Conservation (phyloP, 169 alveolate species). For the Plasmodium reichenowi region DNA sequence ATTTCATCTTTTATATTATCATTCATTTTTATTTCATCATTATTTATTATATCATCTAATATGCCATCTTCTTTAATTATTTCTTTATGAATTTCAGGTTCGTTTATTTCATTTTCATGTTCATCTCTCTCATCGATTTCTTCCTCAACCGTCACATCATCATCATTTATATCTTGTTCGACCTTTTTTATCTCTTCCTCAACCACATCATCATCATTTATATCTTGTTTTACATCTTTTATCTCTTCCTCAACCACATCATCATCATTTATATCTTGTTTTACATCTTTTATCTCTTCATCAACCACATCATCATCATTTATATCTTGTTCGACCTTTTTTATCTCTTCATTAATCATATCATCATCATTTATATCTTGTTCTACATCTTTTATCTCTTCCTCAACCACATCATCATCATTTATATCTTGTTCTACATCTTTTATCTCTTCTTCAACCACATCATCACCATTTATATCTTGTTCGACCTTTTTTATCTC, state of each 20-base stretch:
- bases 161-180: background rate
- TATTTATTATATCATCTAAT: background rate
- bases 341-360: background rate
- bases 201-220: background rate
- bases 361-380: background rate
- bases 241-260: background rate
- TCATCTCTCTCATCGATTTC: background rate
- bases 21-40: background rate
- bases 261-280: background rate
- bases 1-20: background rate
- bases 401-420: background rate
- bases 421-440: background rate
- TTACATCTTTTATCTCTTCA: background rate
- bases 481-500: background rate
- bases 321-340: background rate
- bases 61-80: background rate
- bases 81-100: too few relatives aligned
- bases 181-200: background rate
- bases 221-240: background rate
- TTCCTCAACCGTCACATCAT: background rate
- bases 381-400: background rate
- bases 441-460: conserved; percentile 2
- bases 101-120: background rate
- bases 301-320: background rate
- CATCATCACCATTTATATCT: background rate